phyloP scores from a whole-genome alignment of 2,329 filamentous ascomycete genomes.

The Monosporascus ibericus region DNA sequence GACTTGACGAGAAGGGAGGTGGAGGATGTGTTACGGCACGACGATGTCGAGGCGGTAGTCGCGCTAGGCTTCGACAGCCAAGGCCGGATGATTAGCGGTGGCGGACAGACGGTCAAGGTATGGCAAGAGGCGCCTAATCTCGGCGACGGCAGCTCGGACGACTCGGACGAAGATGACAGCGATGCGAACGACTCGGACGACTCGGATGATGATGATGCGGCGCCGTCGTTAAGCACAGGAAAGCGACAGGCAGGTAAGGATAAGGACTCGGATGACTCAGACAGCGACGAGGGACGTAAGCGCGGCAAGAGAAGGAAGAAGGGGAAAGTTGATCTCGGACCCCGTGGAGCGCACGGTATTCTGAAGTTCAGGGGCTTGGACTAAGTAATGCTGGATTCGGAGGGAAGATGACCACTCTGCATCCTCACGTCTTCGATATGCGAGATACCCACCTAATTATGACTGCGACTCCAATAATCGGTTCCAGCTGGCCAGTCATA shows the following conservation, averaged over 20 bases:
- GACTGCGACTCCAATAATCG: not conserved
- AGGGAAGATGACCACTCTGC: not conserved
- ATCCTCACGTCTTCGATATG: not conserved
- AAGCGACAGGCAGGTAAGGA: constrained; percentile 33
- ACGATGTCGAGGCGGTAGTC: constrained; percentile 81
- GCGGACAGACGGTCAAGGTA: constrained; percentile 79
- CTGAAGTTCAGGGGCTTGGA: constrained; percentile 44
- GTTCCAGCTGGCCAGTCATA: too few species aligned
- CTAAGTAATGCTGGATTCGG: constrained; percentile 14
- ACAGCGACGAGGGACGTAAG: constrained; percentile 37
- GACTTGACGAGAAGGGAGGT: constrained; percentile 69
- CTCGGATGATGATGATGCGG: constrained; percentile 36
- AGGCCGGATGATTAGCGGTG: constrained; percentile 83
- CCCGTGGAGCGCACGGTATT: constrained; percentile 46
- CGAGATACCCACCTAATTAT: not conserved
- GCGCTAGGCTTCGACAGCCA: constrained; percentile 78
- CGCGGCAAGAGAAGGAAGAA: constrained; percentile 42
- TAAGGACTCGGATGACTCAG: constrained; percentile 38
- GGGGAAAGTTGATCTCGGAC: constrained; percentile 38
- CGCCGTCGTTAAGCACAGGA: constrained; percentile 31
- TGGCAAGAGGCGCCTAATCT: constrained; percentile 70
- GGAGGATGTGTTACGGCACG: constrained; percentile 63
- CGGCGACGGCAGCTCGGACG: constrained; percentile 36
- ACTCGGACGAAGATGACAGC: constrained; percentile 43
- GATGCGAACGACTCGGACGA: constrained; percentile 41